Evolutionary conservation across 495 filamentous ascomycete species (phyloP).

Genomic region (Xylaria curta): DNA sequence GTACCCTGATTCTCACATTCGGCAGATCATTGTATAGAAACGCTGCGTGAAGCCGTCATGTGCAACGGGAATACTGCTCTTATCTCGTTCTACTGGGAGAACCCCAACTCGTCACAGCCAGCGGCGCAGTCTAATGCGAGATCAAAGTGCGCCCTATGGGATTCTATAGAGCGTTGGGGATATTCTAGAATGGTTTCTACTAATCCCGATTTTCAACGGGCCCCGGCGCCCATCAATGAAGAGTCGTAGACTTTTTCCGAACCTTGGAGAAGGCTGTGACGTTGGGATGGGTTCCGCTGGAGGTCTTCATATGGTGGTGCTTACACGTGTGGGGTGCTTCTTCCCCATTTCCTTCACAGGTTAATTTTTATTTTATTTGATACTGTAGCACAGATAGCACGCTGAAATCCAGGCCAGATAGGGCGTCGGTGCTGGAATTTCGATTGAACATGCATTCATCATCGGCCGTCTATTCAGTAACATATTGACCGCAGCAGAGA

Average conservation of each 20-base stretch:
- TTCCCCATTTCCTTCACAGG: neutral
- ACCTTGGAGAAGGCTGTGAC: neutral
- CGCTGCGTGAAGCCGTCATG: constrained; percentile 24
- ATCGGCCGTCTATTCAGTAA: constrained; percentile 58
- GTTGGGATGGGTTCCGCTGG: neutral
- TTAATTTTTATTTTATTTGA: too few relatives aligned
- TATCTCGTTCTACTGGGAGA: constrained; percentile 26
- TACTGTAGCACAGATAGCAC: too few relatives aligned
- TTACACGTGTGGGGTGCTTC: neutral
- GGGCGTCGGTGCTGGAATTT: constrained; percentile 43
- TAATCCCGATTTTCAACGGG: constrained; percentile 2
- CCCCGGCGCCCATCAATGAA: neutral
- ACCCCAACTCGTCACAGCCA: neutral
- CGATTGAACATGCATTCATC: constrained; percentile 55
- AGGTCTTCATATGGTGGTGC: neutral
- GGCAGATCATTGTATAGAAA: constrained; percentile 26
- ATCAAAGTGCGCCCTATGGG: constrained; percentile 27
- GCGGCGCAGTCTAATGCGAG: constrained; percentile 24
- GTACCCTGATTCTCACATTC: neutral
- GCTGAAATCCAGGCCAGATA: neutral
- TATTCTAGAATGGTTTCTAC: constrained; percentile 11
- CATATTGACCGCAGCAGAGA: constrained; percentile 42
- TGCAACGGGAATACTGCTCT: constrained; percentile 23
- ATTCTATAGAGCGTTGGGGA: constrained; percentile 27
- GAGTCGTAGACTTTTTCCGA: neutral